Evolutionary conservation across 768 basidiomycete genomes (phyloP).

Genomic region (Pulveroboletus sp.): DNA sequence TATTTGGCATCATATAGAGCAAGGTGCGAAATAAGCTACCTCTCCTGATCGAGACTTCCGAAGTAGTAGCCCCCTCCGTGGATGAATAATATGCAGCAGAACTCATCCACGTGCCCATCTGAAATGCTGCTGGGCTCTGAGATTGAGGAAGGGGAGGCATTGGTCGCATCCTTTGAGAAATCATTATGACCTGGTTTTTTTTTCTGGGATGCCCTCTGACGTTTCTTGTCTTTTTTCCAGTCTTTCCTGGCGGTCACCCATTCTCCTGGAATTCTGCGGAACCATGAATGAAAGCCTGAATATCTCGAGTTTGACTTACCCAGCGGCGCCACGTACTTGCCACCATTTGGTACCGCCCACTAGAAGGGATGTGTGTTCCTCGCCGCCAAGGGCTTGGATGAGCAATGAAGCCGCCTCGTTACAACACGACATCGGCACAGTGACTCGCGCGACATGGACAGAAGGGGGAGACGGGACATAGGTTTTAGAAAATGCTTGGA

Average conservation of each 20-base stretch:
- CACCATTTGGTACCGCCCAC: conserved; percentile 96
- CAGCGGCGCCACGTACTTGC: conserved; percentile 84
- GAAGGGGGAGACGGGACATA: conserved; percentile 83
- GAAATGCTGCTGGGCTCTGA: conserved; percentile 38
- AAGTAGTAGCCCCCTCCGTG: conserved; percentile 89
- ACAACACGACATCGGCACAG: conserved; percentile 73
- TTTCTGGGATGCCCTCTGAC: conserved; percentile 45
- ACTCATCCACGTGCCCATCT: conserved; percentile 71
- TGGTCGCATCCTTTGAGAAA: conserved; percentile 14
- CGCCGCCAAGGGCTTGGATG: conserved; percentile 80
- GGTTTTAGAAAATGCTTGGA: conserved; percentile 74
- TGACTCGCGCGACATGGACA: conserved; percentile 65
- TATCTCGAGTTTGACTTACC: conserved; percentile 42
- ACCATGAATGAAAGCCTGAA: conserved; percentile 11
- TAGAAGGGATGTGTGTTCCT: conserved; percentile 58
- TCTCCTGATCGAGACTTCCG: conserved; percentile 73
- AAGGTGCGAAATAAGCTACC: conserved; percentile 32
- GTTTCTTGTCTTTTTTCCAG: conserved; percentile 63
- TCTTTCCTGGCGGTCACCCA: conserved; percentile 88
- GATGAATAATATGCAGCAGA: conserved; percentile 78
- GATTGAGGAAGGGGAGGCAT: conserved; percentile 14
- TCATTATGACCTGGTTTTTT: conserved; percentile 16
- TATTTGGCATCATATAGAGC: conserved; percentile 7
- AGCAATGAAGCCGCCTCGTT: conserved; percentile 69
- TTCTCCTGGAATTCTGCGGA: conserved; percentile 68